Evolutionary conservation across 345 rosid genomes (phyloP), one percentile per base, ranked within the genome.

Genomic region (Anastatica hierochuntica): DNA sequence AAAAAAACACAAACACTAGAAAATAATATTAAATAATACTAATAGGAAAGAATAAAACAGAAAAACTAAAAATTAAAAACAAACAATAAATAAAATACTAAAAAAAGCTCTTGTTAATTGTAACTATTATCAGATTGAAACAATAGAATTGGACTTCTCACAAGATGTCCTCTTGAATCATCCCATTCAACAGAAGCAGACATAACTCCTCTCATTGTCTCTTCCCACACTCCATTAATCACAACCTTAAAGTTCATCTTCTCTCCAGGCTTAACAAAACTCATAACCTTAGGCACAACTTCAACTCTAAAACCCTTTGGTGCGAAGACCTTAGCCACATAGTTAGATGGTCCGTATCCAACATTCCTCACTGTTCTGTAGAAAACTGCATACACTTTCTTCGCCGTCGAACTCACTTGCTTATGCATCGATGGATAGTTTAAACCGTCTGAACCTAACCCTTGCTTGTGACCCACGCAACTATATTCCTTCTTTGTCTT

Each of bases 341-440:
- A 90, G 7, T 26, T 53, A 8, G 92, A 73, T 2, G 58, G 57
- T 4, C 63, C 76, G 2, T 29, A 30, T 20, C 79, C 90, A 0
- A 84, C 96, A 19, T 76, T 21, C 18, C 80, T 90, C 43, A 81
- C 88, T 1, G 71, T 81, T 40, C 96, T 64, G 70, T 75, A 51
- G 59, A 84, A 90, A 41, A 71, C 44, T 0, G 79, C 95, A 0
- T 73, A 61, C 17, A 84, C 72, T 10, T 35, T 55, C 7, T 73
- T 50, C 0, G 49, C 44, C 1, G 38, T 14, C 0, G 31, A n/a
- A 9, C 38, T 62, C 37, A 84, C 56, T 30, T 77, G 85, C 21
- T 48, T 47, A 27, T 84, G 92, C 90, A 90, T 84, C 6, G 96
- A 62, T 18, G 98, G 98, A 41, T 87, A 87, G 63, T 90, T 90